These are phyloP conservation scores for Coniosporium tulheliwenetii DNA, from an alignment of 2,329 filamentous ascomycete species.

Conservation along the genomic window DNA sequence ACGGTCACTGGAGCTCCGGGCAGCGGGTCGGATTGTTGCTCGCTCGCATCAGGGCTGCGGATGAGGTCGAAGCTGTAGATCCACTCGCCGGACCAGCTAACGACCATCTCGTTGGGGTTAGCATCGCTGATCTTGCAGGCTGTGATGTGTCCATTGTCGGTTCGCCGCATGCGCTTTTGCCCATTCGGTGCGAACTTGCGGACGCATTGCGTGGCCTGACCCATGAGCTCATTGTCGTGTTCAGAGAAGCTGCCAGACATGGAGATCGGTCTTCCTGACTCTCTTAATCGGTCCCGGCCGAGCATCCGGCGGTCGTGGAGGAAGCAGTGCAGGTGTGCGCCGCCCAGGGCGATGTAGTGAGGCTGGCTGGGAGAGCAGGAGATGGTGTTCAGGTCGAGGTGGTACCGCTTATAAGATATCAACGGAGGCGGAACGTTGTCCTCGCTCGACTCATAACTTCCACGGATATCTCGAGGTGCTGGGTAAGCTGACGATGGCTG, in stretches of 20 bases:
- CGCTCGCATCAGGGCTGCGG: constrained; percentile 38
- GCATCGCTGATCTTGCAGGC: constrained; percentile 57
- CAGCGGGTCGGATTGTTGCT: constrained; percentile 16
- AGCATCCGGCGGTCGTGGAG: constrained; percentile 54
- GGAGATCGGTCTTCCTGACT: constrained; percentile 32
- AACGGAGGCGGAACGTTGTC: constrained; percentile 44
- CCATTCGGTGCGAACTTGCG: constrained; percentile 49
- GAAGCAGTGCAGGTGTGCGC: constrained; percentile 54
- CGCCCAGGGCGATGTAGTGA: constrained; percentile 53
- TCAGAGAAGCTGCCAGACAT: constrained; percentile 23
- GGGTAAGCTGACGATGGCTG: constrained; percentile 51
- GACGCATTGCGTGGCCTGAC: constrained; percentile 47
- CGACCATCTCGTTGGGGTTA: constrained; percentile 50
- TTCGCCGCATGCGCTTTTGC: constrained; percentile 34
- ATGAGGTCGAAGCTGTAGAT: constrained; percentile 53
- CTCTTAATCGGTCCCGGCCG: constrained; percentile 39
- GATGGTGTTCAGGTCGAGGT: constrained; percentile 50
- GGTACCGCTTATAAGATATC: constrained; percentile 49
- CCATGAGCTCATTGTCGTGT: constrained; percentile 37
- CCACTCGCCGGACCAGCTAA: constrained; percentile 52
- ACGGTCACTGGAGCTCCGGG: constrained; percentile 3
- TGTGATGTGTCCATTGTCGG: constrained; percentile 49
- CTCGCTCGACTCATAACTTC: constrained; percentile 15
- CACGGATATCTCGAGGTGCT: constrained; percentile 18
- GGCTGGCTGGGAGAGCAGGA: constrained; percentile 52